Base-by-base conservation (phyloP, 2,329 filamentous ascomycete genomes). In the Beauveria asiatica region DNA sequence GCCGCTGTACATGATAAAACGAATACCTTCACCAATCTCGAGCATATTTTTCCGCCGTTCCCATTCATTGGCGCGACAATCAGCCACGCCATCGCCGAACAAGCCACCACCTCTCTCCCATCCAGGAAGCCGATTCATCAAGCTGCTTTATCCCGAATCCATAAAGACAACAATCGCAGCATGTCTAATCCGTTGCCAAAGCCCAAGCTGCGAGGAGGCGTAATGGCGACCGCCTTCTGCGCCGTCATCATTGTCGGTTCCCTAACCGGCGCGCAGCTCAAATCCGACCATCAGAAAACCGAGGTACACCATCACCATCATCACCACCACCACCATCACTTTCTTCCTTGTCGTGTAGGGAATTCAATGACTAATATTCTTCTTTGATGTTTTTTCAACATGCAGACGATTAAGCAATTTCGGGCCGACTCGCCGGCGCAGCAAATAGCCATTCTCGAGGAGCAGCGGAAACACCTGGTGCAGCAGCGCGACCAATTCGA, bases 211-310 rank as follows among this genome's bases (percentile, higher is more conserved):
- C 70, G 67, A 61, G 65, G 70, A 49, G 73, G 70, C 59, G 61
- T 74, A 30, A 64, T 69, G 59, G 78, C 79, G n/a, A 72, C 68
- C 39, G 78, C 76, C 39, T 74, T 79, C 62, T 75, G 74, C 3
- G 77, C 77, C 62, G 73, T 79, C 60, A 73, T 79, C 62, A 70
- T 76, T 61, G 76, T 79, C 37, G 78, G 78, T 61, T 69, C 75
- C 49, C 71, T 78, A 51, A 80, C 79, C 60, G 79, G 79, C 56
- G 79, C 79, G 7, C 75, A 76, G 50, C 67, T 81, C 50, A 81
- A 80, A 69, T 73, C 74, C 52, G 76, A 79, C 62, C 71, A 75
- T 61, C 77, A 81, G 63, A 79, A 74, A 65, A 69, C 73, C 63
- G 69, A 77, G 66, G 78, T 79, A 61, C 9, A 51, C 11, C 30